Evolutionary conservation across 2,329 filamentous ascomycete species (phyloP).

Genomic region (Calonectria pauciramosa): DNA sequence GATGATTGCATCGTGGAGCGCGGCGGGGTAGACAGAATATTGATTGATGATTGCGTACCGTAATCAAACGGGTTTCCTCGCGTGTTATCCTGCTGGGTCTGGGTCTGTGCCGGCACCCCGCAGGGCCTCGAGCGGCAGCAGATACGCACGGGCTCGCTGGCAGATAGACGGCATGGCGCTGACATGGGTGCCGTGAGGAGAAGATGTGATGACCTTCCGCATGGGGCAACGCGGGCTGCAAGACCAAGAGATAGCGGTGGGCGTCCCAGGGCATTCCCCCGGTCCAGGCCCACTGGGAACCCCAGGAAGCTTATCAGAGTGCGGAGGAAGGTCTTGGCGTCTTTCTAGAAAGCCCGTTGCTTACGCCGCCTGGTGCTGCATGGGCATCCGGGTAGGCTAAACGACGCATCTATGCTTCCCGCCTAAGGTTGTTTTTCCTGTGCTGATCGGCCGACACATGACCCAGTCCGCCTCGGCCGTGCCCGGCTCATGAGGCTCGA

Average conservation of each 20-base stretch:
- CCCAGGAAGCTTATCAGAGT: constrained; percentile 19
- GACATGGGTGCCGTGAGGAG: constrained; percentile 11
- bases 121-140: constrained; percentile 32
- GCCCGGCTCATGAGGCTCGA: not conserved
- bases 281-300: not conserved
- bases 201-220: constrained; percentile 18
- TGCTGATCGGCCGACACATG: not conserved
- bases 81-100: not conserved
- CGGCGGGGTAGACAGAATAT: not conserved
- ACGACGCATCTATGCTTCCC: constrained; percentile 3
- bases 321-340: constrained; percentile 10
- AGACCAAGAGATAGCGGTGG: constrained; percentile 19
- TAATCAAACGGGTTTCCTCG: not conserved
- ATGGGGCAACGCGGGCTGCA: constrained; percentile 10
- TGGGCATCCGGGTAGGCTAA: not conserved
- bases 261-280: not conserved
- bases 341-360: constrained; percentile 4
- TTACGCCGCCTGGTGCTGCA: not conserved
- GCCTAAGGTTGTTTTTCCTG: not conserved
- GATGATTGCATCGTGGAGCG: not conserved
- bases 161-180: constrained; percentile 23
- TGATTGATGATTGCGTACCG: constrained; percentile 2
- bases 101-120: constrained; percentile 30
- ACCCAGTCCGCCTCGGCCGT: not conserved
- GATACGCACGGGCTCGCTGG: constrained; percentile 29